phyloP scores from a whole-genome alignment of 1,139 yeast genomes.

The Pichia sp. region DNA sequence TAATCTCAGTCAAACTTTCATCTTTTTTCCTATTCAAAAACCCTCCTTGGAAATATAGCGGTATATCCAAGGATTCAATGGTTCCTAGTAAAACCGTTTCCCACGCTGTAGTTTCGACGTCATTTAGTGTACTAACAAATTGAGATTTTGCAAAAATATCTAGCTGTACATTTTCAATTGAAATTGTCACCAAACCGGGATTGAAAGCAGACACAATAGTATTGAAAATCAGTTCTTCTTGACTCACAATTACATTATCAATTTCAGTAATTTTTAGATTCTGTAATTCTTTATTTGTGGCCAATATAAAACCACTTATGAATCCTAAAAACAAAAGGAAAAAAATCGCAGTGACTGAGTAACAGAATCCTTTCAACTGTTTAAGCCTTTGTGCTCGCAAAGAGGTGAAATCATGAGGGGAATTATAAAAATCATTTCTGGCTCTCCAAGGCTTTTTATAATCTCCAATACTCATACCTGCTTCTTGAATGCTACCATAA shows the following conservation, averaged over 20 bases:
- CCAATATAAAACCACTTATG: constrained; percentile 73
- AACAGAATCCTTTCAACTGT: constrained; percentile 44
- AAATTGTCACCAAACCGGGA: constrained; percentile 75
- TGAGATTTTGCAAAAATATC: constrained; percentile 85
- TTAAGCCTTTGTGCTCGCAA: constrained; percentile 26
- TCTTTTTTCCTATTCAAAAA: constrained; percentile 55
- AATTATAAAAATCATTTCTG: constrained; percentile 36
- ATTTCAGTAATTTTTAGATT: constrained; percentile 53
- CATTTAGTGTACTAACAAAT: constrained; percentile 27
- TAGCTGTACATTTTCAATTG: constrained; percentile 58
- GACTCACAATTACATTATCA: constrained; percentile 68
- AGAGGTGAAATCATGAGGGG: constrained; percentile 46
- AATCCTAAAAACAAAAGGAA: constrained; percentile 63
- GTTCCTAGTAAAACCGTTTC: constrained; percentile 74
- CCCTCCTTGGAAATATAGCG: constrained; percentile 71
- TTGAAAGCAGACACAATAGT: constrained; percentile 72
- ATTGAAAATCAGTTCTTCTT: constrained; percentile 79
- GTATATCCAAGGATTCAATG: constrained; percentile 57
- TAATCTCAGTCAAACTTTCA: constrained; percentile 56
- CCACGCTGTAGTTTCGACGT: constrained; percentile 21
- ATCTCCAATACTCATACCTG: not conserved
- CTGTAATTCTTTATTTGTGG: constrained; percentile 79
- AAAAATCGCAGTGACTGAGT: constrained; percentile 46
- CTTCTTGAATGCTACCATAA: constrained; percentile 11
- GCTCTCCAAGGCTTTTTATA: constrained; percentile 23